Percentiles rank a stretch among this genome's conserved stretches.
These are phyloP conservation scores for Fusarium sublunatum DNA, from an alignment of 2,329 filamentous ascomycete species.

Conservation along the genomic window DNA sequence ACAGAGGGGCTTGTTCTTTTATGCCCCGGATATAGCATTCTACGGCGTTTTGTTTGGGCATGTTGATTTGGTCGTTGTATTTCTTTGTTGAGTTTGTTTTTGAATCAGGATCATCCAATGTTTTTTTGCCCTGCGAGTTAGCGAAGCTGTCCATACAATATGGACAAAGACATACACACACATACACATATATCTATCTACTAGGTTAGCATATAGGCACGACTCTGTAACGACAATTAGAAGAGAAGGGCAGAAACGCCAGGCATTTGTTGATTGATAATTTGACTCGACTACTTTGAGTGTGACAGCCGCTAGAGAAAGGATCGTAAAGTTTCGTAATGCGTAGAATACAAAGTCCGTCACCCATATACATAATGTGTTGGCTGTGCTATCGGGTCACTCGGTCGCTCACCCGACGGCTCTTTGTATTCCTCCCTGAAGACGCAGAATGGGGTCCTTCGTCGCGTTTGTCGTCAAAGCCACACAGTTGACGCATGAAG, in stretches of 20 bases:
- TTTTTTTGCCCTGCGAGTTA: constrained; percentile 11
- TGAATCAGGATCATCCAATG: background rate
- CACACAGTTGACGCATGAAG: constrained; percentile 67
- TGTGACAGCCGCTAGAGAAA: background rate
- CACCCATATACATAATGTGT: background rate
- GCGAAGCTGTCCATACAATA: constrained; percentile 20
- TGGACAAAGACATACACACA: constrained; percentile 9
- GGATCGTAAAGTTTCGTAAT: background rate
- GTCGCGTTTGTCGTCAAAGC: constrained; percentile 53
- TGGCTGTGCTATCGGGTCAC: constrained; percentile 21
- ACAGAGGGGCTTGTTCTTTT: background rate
- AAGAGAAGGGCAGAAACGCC: constrained; percentile 7
- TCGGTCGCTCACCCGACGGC: constrained; percentile 30
- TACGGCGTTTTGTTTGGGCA: constrained; percentile 38
- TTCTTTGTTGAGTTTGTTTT: background rate
- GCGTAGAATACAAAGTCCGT: background rate
- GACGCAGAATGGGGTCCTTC: background rate
- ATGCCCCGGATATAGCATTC: constrained; percentile 32
- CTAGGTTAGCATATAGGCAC: constrained; percentile 19
- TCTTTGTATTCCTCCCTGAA: constrained; percentile 24
- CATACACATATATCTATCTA: constrained; percentile 21
- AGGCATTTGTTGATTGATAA: constrained; percentile 2
- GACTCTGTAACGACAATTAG: constrained; percentile 16
- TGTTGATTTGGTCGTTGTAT: constrained; percentile 9
- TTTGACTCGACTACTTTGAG: background rate